Evolutionary conservation across 805 yeast species (phyloP).

Genomic region (Candida peoriensis): DNA sequence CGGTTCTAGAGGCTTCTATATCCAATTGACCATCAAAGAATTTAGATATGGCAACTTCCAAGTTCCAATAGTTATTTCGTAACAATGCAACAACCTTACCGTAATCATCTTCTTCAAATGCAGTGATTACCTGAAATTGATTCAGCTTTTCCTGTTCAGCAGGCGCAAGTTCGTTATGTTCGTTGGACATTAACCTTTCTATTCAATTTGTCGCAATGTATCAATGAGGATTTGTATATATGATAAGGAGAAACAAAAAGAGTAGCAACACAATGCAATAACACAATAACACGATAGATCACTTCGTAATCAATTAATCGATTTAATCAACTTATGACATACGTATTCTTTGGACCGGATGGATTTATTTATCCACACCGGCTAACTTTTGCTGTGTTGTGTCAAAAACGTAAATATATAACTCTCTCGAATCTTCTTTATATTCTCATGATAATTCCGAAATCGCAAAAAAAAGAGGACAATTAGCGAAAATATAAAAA

Average conservation of each 20-base stretch:
- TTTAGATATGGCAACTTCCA: slow-evolving; percentile 55
- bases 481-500: slow-evolving; percentile 1
- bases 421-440: background rate
- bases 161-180: slow-evolving; percentile 29
- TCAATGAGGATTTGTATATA: too few relatives aligned
- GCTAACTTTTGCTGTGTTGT: background rate
- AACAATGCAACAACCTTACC: slow-evolving; percentile 43
- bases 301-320: too few relatives aligned
- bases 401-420: background rate
- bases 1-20: slow-evolving; percentile 12
- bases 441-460: background rate
- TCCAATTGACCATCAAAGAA: slow-evolving; percentile 55
- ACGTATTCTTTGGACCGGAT: background rate
- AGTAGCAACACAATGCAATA: too few relatives aligned
- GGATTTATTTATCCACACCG: background rate
- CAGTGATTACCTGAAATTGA: slow-evolving; percentile 47
- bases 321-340: too few relatives aligned
- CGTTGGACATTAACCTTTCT: too few relatives aligned
- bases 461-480: too few relatives aligned
- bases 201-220: too few relatives aligned
- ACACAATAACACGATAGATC: too few relatives aligned
- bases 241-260: too few relatives aligned
- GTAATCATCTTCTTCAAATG: slow-evolving; percentile 42
- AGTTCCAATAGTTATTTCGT: slow-evolving; percentile 50
- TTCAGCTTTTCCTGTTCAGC: slow-evolving; percentile 39